Evolutionary conservation across 345 rosid genomes (phyloP).

Genomic region (Pistacia integerrima): DNA sequence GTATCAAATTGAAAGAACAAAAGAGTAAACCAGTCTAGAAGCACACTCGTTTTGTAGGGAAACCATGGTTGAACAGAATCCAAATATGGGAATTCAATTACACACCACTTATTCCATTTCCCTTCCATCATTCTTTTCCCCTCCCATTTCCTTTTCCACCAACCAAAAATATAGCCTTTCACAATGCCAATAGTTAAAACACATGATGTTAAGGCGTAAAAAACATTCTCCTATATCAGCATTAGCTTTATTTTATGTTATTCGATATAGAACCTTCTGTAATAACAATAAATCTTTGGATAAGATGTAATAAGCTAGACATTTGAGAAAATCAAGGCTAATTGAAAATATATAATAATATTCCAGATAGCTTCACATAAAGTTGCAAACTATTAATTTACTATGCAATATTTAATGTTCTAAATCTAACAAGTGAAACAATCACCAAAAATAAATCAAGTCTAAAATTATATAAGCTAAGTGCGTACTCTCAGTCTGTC

Average conservation of each 20-base stretch:
- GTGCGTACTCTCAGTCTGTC: conserved; percentile 53
- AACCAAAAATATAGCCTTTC: too few species aligned
- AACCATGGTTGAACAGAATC: background rate
- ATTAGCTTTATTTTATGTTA: too few species aligned
- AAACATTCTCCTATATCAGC: too few species aligned
- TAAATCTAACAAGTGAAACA: background rate
- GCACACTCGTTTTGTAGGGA: background rate
- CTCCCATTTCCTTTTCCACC: too few species aligned
- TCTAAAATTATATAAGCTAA: background rate
- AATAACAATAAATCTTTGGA: background rate
- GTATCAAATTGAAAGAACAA: background rate
- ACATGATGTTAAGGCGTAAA: too few species aligned
- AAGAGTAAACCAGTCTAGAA: background rate
- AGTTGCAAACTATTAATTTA: background rate
- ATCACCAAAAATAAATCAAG: background rate
- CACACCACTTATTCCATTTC: too few species aligned
- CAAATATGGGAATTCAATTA: too few species aligned
- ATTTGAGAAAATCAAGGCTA: background rate
- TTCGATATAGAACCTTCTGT: background rate
- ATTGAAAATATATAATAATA: too few species aligned
- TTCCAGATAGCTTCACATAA: background rate
- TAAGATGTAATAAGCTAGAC: background rate
- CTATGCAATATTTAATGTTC: background rate
- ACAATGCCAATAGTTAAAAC: too few species aligned
- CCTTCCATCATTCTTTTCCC: too few species aligned